Percentiles rank a stretch among this genome's conserved stretches.
Evolutionary conservation across 2,329 filamentous ascomycete genomes (phyloP).

Genomic region (Madurella mycetomatis): DNA sequence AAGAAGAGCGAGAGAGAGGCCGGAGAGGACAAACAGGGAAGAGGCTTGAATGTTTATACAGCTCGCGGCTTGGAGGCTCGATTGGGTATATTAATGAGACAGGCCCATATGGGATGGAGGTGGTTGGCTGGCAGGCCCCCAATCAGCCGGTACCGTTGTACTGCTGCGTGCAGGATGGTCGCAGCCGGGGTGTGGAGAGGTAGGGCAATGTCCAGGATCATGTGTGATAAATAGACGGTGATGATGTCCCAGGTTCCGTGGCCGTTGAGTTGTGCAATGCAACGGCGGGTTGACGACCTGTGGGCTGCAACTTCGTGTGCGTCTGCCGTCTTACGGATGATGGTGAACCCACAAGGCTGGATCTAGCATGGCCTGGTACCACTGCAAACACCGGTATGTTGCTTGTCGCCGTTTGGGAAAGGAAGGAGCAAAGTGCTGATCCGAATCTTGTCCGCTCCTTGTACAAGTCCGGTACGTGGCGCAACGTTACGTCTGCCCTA

Average conservation of each 20-base stretch:
- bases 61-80: not conserved
- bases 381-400: not conserved
- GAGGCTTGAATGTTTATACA: constrained; percentile 3
- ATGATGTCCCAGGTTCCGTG: not conserved
- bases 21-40: constrained; percentile 1
- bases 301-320: too few species aligned
- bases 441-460: constrained; percentile 6
- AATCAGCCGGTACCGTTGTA: constrained; percentile 13
- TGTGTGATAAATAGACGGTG: not conserved
- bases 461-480: constrained; percentile 1
- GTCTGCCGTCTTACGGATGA: not conserved
- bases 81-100: constrained; percentile 11
- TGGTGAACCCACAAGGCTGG: constrained; percentile 8
- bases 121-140: constrained; percentile 5
- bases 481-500: constrained; percentile 13
- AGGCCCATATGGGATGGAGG: not conserved
- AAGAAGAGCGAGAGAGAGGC: not conserved
- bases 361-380: constrained; percentile 1
- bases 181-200: constrained; percentile 6
- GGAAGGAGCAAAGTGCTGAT: constrained; percentile 7
- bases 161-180: constrained; percentile 4
- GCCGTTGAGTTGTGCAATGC: not conserved
- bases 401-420: not conserved
- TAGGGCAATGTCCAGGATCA: not conserved
- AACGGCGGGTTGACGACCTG: not conserved